Conservation (phyloP, 345 rosid genomes). For the Eucalyptus tenuipes region DNA sequence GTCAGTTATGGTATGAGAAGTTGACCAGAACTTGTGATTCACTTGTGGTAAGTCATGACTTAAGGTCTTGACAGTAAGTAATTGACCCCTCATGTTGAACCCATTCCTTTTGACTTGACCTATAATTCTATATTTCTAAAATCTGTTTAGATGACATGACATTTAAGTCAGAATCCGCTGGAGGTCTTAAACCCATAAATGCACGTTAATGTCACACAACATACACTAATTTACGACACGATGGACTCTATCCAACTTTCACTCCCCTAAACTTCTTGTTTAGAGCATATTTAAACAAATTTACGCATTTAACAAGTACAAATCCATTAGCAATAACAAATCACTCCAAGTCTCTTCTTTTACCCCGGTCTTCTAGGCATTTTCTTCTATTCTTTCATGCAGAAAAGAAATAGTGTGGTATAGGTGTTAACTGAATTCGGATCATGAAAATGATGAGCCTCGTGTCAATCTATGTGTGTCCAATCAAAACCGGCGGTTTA, state of each 20-base stretch:
- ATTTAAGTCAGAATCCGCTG: fast-evolving
- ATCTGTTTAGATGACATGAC: not conserved
- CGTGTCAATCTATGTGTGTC: not conserved
- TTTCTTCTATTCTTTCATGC: not conserved
- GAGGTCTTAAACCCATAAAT: not conserved
- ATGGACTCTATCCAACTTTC: not conserved
- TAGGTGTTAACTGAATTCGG: not conserved
- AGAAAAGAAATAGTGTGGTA: not conserved
- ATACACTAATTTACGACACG: too few relatives aligned
- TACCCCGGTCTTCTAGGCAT: not conserved
- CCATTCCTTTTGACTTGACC: not conserved
- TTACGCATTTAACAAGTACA: too few relatives aligned
- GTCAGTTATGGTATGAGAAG: not conserved
- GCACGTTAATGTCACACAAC: not conserved
- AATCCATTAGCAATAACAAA: too few relatives aligned
- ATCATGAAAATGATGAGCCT: not conserved
- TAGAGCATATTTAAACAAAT: too few relatives aligned
- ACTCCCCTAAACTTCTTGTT: too few relatives aligned
- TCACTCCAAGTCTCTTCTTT: too few relatives aligned
- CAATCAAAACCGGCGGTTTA: not conserved
- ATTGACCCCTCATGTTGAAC: not conserved
- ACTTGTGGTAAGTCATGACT: not conserved
- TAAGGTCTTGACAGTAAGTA: not conserved
- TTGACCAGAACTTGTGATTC: too few relatives aligned
- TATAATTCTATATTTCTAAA: too few relatives aligned